These are phyloP conservation scores for Ascochyta rabiei DNA, from an alignment of 2,329 filamentous ascomycete species.

Conservation along the genomic window DNA sequence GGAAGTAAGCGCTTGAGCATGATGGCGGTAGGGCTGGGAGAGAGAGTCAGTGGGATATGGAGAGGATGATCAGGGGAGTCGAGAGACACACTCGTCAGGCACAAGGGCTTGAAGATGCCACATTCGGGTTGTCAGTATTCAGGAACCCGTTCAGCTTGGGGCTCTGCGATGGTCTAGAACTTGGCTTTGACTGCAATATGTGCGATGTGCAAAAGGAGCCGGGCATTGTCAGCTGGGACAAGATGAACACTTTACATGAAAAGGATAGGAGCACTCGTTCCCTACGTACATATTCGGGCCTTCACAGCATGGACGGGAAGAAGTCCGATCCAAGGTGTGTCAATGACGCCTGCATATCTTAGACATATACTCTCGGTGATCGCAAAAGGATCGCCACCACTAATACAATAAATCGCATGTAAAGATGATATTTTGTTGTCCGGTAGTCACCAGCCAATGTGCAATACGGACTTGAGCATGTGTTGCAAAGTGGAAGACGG, in stretches of 20 bases:
- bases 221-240: background rate
- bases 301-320: background rate
- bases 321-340: background rate
- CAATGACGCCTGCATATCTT: background rate
- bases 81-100: background rate
- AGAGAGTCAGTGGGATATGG: conserved; percentile 37
- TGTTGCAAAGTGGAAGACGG: background rate
- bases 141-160: background rate
- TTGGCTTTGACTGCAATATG: background rate
- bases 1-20: conserved; percentile 32
- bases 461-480: background rate
- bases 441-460: background rate
- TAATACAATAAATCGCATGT: background rate
- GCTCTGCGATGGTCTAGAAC: background rate
- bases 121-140: background rate
- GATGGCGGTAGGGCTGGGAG: conserved; percentile 32
- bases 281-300: background rate
- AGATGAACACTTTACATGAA: background rate
- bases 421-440: background rate
- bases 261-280: background rate
- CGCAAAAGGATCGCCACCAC: conserved; percentile 12
- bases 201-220: background rate
- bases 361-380: background rate
- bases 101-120: background rate
- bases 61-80: conserved; percentile 1